phyloP scores from a whole-genome alignment of 139 green algal genomes.

The Chlorella sp. region DNA sequence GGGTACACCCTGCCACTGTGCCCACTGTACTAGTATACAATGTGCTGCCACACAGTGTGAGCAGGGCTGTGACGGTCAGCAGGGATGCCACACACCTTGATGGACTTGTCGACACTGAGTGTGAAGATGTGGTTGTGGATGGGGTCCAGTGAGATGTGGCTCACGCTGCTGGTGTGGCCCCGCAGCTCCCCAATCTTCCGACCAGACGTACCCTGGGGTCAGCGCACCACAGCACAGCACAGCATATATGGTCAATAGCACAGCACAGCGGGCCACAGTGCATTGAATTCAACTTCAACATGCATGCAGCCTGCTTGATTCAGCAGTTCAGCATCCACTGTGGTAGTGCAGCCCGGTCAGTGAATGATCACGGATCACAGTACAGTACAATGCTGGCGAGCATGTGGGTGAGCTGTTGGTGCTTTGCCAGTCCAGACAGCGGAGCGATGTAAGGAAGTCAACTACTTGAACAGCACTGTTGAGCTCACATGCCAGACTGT shows the following conservation, averaged over 20 bases:
- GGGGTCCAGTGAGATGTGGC: constrained; percentile 56
- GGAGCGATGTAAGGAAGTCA: no score
- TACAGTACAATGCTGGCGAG: not conserved
- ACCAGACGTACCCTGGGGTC: constrained; percentile 44
- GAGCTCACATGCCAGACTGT: constrained; percentile 64
- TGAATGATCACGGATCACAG: not conserved
- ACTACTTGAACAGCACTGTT: not conserved
- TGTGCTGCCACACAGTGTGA: no score
- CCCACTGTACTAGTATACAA: no score
- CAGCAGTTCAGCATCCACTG: not conserved
- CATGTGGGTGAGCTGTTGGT: not conserved
- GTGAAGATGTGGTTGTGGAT: constrained; percentile 63
- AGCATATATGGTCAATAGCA: no score
- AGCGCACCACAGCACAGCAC: no score
- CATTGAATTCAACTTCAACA: no score
- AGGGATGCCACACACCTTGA: constrained; percentile 58
- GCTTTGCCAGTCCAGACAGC: no score
- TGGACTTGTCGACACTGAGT: constrained; percentile 56
- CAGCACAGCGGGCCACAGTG: no score
- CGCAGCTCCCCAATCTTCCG: constrained; percentile 39
- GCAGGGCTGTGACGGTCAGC: no score
- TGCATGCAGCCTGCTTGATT: not conserved
- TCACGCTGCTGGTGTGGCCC: constrained; percentile 63
- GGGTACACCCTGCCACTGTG: no score
- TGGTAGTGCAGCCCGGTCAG: not conserved